phyloP scores from a whole-genome alignment of 129 eudicot genomes.

The Mikania micrantha region DNA sequence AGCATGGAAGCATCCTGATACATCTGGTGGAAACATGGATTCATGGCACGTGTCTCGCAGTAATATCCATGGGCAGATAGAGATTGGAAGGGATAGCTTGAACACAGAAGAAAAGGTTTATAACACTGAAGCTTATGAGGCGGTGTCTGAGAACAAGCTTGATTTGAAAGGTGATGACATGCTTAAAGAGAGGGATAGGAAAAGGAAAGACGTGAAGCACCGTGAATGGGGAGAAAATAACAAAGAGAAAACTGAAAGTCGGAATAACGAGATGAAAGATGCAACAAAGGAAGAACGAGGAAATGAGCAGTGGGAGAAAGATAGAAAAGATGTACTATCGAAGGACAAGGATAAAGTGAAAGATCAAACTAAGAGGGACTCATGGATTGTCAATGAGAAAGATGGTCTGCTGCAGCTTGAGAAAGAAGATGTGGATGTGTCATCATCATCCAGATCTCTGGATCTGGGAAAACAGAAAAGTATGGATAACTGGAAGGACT shows the following conservation, averaged over 20 bases:
- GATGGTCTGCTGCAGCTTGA: constrained; percentile 45
- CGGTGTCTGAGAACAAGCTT: constrained; percentile 71
- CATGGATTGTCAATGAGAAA: constrained; percentile 47
- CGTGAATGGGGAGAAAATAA: constrained; percentile 74
- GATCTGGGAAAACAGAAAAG: constrained; percentile 70
- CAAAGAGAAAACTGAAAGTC: constrained; percentile 63
- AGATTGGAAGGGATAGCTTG: constrained; percentile 40
- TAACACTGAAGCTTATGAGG: constrained; percentile 49
- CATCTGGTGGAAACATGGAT: constrained; percentile 46
- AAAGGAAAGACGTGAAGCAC: constrained; percentile 78
- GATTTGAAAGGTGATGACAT: constrained; percentile 61
- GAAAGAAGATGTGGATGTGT: constrained; percentile 46
- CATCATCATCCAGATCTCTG: constrained; percentile 34
- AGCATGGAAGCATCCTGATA: constrained; percentile 67
- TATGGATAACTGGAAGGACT: constrained; percentile 47
- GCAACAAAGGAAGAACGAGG: constrained; percentile 57
- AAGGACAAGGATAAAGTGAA: constrained; percentile 77
- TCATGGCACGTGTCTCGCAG: constrained; percentile 39
- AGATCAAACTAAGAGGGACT: constrained; percentile 51
- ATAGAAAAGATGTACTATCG: constrained; percentile 43
- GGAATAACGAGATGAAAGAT: constrained; percentile 55
- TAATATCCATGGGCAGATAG: constrained; percentile 43
- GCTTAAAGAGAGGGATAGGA: constrained; percentile 74
- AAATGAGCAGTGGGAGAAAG: constrained; percentile 59
- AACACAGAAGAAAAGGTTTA: constrained; percentile 38